phyloP scores from a whole-genome alignment of 2,329 filamentous ascomycete genomes.

The Beauveria pseudobassiana region DNA sequence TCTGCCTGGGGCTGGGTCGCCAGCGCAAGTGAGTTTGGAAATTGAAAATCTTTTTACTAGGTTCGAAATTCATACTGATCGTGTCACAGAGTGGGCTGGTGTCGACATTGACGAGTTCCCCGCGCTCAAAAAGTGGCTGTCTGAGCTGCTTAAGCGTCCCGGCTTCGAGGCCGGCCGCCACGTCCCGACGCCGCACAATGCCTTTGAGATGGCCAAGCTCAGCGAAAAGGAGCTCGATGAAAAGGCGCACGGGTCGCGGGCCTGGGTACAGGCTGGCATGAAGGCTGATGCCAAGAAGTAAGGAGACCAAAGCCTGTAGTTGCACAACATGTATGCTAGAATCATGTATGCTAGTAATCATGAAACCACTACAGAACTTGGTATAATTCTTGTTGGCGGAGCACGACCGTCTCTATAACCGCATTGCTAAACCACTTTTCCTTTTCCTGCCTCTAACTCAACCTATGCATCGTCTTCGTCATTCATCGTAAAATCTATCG shows the following conservation, averaged over 20 bases:
- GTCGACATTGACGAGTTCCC: slow-evolving; percentile 68
- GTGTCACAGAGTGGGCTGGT: slow-evolving; percentile 29
- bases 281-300: slow-evolving; percentile 53
- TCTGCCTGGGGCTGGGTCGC: slow-evolving; percentile 74
- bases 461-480: not conserved
- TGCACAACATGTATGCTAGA: not conserved
- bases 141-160: slow-evolving; percentile 59
- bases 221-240: slow-evolving; percentile 49
- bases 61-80: not conserved
- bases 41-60: too few relatives aligned
- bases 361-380: not conserved
- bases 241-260: slow-evolving; percentile 41
- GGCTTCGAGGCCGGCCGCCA: slow-evolving; percentile 69
- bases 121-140: slow-evolving; percentile 67
- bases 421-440: not conserved
- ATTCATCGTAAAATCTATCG: not conserved
- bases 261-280: slow-evolving; percentile 66
- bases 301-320: not conserved
- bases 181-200: slow-evolving; percentile 60
- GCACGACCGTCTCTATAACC: not conserved
- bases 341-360: not conserved
- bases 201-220: slow-evolving; percentile 35
- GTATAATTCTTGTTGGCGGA: not conserved
- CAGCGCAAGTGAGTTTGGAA: slow-evolving; percentile 30
- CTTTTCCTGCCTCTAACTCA: not conserved